phyloP scores from a whole-genome alignment of 306 rosid species.

The Hippophae tibetana region DNA sequence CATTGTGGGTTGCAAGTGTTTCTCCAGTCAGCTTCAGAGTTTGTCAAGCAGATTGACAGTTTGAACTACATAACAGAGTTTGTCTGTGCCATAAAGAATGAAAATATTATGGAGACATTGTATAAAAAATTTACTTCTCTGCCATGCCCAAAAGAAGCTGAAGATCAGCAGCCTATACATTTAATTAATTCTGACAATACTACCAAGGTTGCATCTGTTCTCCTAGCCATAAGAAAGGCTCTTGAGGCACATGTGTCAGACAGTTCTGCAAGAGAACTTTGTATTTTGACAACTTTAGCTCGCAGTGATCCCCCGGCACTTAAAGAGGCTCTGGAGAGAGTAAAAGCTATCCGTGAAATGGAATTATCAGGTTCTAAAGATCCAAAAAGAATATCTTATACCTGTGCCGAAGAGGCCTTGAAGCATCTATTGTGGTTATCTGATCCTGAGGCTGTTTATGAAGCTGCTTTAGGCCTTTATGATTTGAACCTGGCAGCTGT shows the following conservation, averaged over 20 bases:
- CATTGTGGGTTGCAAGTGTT: slow-evolving; percentile 68
- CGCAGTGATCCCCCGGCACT: slow-evolving; percentile 87
- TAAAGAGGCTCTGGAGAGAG: slow-evolving; percentile 90
- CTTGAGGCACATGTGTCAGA: slow-evolving; percentile 67
- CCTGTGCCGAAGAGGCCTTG: slow-evolving; percentile 92
- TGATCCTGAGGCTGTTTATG: slow-evolving; percentile 80
- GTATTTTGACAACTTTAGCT: slow-evolving; percentile 91
- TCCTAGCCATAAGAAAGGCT: slow-evolving; percentile 70
- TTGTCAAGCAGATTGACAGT: slow-evolving; percentile 77
- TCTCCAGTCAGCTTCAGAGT: slow-evolving; percentile 67
- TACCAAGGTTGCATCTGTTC: slow-evolving; percentile 67
- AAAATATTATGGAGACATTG: slow-evolving; percentile 48
- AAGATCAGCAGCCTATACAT: slow-evolving; percentile 28
- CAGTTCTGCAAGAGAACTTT: slow-evolving; percentile 82
- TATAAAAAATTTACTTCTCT: slow-evolving; percentile 44
- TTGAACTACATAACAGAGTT: slow-evolving; percentile 84
- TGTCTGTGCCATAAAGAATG: slow-evolving; percentile 84
- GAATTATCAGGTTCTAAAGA: slow-evolving; percentile 66
- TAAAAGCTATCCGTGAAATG: slow-evolving; percentile 68
- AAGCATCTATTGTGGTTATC: slow-evolving; percentile 93
- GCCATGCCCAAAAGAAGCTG: slow-evolving; percentile 32
- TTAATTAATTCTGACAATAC: slow-evolving; percentile 28
- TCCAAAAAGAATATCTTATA: slow-evolving; percentile 37
- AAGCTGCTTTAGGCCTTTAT: slow-evolving; percentile 92
- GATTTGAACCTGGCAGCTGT: slow-evolving; percentile 92